A percentile compares a stretch with the other conserved stretches of the same genome.
phyloP scores from a whole-genome alignment of 345 rosid genomes.

The Boechera stricta region DNA sequence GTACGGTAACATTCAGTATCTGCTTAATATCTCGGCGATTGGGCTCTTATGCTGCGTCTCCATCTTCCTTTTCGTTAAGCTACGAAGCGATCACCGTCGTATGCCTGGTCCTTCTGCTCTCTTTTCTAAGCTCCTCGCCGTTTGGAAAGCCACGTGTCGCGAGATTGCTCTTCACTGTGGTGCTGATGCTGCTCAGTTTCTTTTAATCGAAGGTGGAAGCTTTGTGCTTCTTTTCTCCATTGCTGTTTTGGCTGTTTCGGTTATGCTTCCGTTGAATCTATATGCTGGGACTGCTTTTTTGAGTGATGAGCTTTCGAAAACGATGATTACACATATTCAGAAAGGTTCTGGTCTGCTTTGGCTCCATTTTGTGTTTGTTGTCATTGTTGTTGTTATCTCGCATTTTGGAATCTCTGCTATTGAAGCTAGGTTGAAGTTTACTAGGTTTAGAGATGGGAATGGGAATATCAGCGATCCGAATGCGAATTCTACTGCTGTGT shows the following conservation, averaged over 20 bases:
- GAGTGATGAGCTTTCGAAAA: slow-evolving; percentile 82
- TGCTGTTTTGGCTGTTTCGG: slow-evolving; percentile 61
- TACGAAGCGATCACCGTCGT: slow-evolving; percentile 90
- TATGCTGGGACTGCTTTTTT: slow-evolving; percentile 79
- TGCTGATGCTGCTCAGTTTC: slow-evolving; percentile 94
- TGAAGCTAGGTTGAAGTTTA: slow-evolving; percentile 70
- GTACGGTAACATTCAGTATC: slow-evolving; percentile 94
- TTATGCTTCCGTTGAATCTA: slow-evolving; percentile 79
- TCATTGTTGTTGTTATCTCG: slow-evolving; percentile 58
- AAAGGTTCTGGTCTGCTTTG: slow-evolving; percentile 84
- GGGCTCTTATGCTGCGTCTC: slow-evolving; percentile 84
- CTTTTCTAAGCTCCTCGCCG: slow-evolving; percentile 80
- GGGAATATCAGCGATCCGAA: slow-evolving; percentile 77
- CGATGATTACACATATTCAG: slow-evolving; percentile 77
- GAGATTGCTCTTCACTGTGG: slow-evolving; percentile 96
- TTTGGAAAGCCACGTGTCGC: slow-evolving; percentile 89
- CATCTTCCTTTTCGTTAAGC: slow-evolving; percentile 90
- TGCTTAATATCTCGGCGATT: slow-evolving; percentile 80
- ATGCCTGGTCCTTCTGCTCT: slow-evolving; percentile 84
- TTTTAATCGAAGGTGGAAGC: slow-evolving; percentile 92
- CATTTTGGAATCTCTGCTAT: slow-evolving; percentile 78
- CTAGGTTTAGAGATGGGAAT: slow-evolving; percentile 95
- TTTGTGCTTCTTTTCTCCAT: slow-evolving; percentile 60
- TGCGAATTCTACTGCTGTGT: slow-evolving; percentile 75
- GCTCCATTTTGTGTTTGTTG: slow-evolving; percentile 83